phyloP scores from a whole-genome alignment of 2,329 filamentous ascomycete genomes.

The Bipolaris sorokiniana region DNA sequence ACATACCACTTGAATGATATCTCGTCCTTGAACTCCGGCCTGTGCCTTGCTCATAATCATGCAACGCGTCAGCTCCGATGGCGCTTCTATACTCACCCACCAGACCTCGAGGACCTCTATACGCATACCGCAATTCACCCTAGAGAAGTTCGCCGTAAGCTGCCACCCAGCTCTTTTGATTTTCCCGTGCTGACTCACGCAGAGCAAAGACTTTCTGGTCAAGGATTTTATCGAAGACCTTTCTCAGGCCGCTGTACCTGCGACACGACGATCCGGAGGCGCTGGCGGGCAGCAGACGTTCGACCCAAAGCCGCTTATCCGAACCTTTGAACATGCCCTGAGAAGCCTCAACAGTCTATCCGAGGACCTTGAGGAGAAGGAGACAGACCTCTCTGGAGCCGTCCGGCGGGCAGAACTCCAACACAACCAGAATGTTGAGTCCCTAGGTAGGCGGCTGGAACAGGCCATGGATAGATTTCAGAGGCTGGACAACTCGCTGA shows the following conservation, averaged over 20 bases:
- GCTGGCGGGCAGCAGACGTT: constrained; percentile 61
- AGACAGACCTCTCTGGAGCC: constrained; percentile 88
- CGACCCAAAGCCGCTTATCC: constrained; percentile 95
- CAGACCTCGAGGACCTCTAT: constrained; percentile 48
- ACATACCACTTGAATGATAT: constrained; percentile 10
- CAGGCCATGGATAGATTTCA: constrained; percentile 93
- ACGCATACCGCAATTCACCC: constrained; percentile 72
- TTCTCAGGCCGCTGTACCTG: constrained; percentile 81
- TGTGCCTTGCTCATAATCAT: constrained; percentile 25
- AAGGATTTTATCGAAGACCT: constrained; percentile 96
- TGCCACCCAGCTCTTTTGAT: not conserved
- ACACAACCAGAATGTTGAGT: constrained; percentile 89
- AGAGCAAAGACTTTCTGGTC: constrained; percentile 83
- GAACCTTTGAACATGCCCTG: constrained; percentile 83
- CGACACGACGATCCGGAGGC: constrained; percentile 76
- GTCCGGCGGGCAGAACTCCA: constrained; percentile 90
- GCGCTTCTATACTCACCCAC: constrained; percentile 51
- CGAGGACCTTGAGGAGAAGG: constrained; percentile 85
- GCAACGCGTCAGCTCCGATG: constrained; percentile 48
- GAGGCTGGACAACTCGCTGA: constrained; percentile 81
- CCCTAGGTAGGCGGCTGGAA: constrained; percentile 85
- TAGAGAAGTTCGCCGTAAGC: constrained; percentile 70
- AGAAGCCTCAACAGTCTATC: constrained; percentile 72
- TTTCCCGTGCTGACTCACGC: constrained; percentile 16
- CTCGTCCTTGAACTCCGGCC: not conserved